A percentile compares a stretch with the other conserved stretches of the same genome.
Evolutionary conservation across 139 green algal species (phyloP).

Genomic region (Closterium sp.): DNA sequence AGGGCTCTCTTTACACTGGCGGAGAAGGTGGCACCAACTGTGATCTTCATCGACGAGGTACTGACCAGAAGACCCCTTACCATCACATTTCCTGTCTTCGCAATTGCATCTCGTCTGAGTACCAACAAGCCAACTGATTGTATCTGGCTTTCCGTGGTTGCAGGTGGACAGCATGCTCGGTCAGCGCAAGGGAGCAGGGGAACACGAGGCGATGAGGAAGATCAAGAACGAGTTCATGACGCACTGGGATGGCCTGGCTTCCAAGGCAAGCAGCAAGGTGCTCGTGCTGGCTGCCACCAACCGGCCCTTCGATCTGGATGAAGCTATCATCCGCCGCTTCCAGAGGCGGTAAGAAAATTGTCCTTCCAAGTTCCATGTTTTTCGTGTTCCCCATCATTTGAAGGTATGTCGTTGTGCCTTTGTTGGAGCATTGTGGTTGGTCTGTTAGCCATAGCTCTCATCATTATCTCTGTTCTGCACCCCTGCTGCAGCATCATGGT

Average conservation of each 20-base stretch:
- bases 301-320: slow-evolving; percentile 73
- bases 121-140: too few species aligned
- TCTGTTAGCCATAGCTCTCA: background rate
- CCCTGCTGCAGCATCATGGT: slow-evolving; percentile 58
- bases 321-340: slow-evolving; percentile 70
- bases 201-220: slow-evolving; percentile 73
- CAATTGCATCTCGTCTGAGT: too few species aligned
- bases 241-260: slow-evolving; percentile 69
- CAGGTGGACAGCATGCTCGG: slow-evolving; percentile 58
- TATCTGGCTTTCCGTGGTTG: background rate
- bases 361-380: too few species aligned
- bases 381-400: too few species aligned
- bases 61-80: too few species aligned
- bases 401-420: too few species aligned
- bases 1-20: slow-evolving; percentile 67
- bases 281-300: slow-evolving; percentile 76
- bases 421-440: too few species aligned
- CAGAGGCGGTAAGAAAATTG: slow-evolving; percentile 34
- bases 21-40: slow-evolving; percentile 67
- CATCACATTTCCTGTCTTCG: too few species aligned
- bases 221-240: slow-evolving; percentile 77
- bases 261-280: slow-evolving; percentile 54
- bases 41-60: slow-evolving; percentile 78
- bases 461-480: background rate
- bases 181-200: slow-evolving; percentile 36